Conservation (phyloP, 2,329 filamentous ascomycete species). For the Arthroderma sp. region DNA sequence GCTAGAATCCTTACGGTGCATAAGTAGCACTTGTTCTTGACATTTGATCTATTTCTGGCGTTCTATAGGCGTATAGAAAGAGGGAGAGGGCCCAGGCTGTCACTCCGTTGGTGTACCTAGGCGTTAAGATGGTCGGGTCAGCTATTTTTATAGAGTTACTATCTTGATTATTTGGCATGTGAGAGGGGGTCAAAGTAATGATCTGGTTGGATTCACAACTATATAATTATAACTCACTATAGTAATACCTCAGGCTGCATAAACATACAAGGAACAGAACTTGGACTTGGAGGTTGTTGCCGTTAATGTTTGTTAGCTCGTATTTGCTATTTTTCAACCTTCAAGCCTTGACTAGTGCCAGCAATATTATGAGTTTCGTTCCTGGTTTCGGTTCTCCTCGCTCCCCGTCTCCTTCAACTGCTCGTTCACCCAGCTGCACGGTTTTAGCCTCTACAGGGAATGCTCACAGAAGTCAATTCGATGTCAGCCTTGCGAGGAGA, state of each 20-base stretch:
- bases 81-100: background rate
- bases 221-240: background rate
- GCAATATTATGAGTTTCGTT: background rate
- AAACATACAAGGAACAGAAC: background rate
- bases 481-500: background rate
- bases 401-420: background rate
- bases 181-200: background rate
- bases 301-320: background rate
- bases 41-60: background rate
- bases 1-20: background rate
- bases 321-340: background rate
- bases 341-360: background rate
- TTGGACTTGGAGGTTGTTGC: background rate
- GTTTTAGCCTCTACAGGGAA: background rate
- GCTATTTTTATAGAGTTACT: constrained; percentile 1
- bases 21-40: background rate
- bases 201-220: background rate
- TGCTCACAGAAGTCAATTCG: background rate
- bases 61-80: background rate
- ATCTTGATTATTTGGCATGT: background rate
- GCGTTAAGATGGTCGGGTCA: background rate
- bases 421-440: background rate
- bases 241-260: background rate
- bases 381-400: background rate
- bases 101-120: background rate